These are phyloP conservation scores for Litchi chinensis DNA, from an alignment of 345 rosid species.

Conservation along the genomic window DNA sequence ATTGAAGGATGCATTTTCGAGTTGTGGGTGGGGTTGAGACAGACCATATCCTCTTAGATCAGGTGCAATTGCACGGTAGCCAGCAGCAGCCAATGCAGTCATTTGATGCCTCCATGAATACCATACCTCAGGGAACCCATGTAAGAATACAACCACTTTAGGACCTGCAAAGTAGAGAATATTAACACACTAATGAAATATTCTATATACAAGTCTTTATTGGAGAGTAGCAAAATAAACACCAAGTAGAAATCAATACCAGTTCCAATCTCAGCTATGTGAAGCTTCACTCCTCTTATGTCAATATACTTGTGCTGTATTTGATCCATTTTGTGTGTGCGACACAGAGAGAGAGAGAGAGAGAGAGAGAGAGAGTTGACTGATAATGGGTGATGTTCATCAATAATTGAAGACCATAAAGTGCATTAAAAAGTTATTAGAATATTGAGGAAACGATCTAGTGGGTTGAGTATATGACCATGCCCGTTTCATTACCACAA, in stretches of 20 bases:
- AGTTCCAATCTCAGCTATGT: constrained; percentile 33
- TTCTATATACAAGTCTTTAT: neutral
- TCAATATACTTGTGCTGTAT: constrained; percentile 24
- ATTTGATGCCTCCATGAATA: constrained; percentile 55
- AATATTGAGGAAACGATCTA: neutral
- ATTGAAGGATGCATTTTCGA: constrained; percentile 31
- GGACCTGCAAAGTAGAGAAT: constrained; percentile 18
- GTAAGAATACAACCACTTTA: constrained; percentile 37
- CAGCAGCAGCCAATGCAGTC: constrained; percentile 36
- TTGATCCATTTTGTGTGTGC: constrained; percentile 17
- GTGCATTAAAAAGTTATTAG: neutral
- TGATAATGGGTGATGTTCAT: neutral
- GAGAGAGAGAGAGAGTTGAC: neutral
- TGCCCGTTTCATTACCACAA: too few species aligned
- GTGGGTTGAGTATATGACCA: neutral
- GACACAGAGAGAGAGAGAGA: neutral
- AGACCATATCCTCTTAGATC: constrained; percentile 51
- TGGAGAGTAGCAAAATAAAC: neutral
- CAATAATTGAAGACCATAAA: neutral
- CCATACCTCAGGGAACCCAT: constrained; percentile 52
- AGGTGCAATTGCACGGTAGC: constrained; percentile 39
- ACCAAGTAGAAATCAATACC: neutral
- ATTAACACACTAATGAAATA: neutral
- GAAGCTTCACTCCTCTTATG: constrained; percentile 34
- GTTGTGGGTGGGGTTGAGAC: constrained; percentile 24